Percentiles rank a stretch among this genome's conserved stretches.
These are phyloP conservation scores for Candida suzukii DNA, from an alignment of 805 yeast species.

Conservation along the genomic window DNA sequence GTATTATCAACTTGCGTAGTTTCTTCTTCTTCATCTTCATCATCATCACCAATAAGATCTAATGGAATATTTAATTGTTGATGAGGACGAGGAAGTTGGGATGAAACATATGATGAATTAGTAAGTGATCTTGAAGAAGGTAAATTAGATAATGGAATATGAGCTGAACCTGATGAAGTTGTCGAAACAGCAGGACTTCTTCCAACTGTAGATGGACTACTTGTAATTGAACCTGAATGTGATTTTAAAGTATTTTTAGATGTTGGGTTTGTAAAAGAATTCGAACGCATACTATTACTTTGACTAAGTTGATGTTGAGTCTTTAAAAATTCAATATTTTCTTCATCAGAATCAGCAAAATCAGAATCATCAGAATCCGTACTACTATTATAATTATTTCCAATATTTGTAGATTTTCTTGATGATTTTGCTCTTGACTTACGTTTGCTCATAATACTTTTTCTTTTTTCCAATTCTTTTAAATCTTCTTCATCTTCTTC, in stretches of 20 bases:
- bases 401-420: not conserved
- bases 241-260: constrained; percentile 2
- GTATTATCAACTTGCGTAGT: too few relatives aligned
- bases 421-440: not conserved
- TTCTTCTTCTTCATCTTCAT: constrained; percentile 5
- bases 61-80: constrained; percentile 8
- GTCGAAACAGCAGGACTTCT: not conserved
- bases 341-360: constrained; percentile 24
- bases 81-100: not conserved
- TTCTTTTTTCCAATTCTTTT: constrained; percentile 8
- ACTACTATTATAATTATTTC: too few relatives aligned
- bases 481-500: constrained; percentile 14
- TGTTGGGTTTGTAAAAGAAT: constrained; percentile 5
- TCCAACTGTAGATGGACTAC: not conserved
- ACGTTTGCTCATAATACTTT: constrained; percentile 1
- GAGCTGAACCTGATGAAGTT: not conserved
- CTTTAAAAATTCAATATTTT: constrained; percentile 22
- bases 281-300: not conserved
- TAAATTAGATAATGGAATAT: not conserved
- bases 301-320: constrained; percentile 15
- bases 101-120: not conserved
- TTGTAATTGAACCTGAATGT: too few relatives aligned
- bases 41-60: constrained; percentile 8
- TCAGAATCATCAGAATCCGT: constrained; percentile 19
- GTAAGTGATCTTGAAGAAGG: not conserved